Evolutionary conservation across 2,329 filamentous ascomycete genomes (phyloP), one percentile per base, ranked within the genome.

Genomic region (Orbilia javanica): DNA sequence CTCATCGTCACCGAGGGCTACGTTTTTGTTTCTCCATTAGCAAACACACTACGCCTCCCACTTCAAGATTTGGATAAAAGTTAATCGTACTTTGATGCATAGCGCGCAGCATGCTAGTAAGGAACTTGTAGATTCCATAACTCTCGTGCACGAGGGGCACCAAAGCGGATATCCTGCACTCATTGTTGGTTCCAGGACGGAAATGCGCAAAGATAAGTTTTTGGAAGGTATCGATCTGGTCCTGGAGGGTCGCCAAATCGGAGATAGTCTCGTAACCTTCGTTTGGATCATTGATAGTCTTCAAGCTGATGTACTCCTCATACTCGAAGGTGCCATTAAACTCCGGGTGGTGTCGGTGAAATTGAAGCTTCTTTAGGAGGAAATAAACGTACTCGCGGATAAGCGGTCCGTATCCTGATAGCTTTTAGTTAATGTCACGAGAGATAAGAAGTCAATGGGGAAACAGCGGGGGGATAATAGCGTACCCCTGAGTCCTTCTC

Each of bases 281-380:
- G 83, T 99, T 98, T 3, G 96, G 96, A 84, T 99, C 96, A 84
- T 98, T 97, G 86, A 97, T 98, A 29, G 94, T 93, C 86, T 97
- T 98, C 84, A 99, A 87, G 83, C 94, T 97, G 84, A 98, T 94
- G 84, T 99, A 99, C 84, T 99, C 96, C 86, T 98, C 95, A 83
- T 99, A 99, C 84, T 99, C 96, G 83, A 99, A 99, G 0, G 95
- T 94, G 87, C 95, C 96, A 85, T 99, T 99, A 87, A 99, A 99
- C 84, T 98, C 95, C 18, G 94, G 93, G 83, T 99, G 96, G 81
- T 97, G 93, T 79, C 96, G 90, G 85, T 99, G 96, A 85, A 99
- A 99, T n/a, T 90, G 90, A 76, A 99, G 88, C 86, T 99, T 99
- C 62, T 95, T 93, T 79, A 97, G 89, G 46, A 99, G 88, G 85